A percentile compares a stretch with the other conserved stretches of the same genome.
Evolutionary conservation across 306 rosid genomes (phyloP).

Genomic region (Cucurbita ficifolia): DNA sequence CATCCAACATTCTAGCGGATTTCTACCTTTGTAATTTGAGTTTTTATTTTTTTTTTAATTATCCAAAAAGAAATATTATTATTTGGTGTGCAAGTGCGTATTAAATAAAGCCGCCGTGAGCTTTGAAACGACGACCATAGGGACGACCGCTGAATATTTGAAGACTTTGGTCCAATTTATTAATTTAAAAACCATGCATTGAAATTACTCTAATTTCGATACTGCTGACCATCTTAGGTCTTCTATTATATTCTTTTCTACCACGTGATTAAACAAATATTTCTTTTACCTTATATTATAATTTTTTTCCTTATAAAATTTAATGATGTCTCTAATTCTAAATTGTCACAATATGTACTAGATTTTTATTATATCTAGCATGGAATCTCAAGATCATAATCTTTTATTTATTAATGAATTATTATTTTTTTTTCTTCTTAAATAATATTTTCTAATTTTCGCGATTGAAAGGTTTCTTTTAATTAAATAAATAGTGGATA

Average conservation of each 20-base stretch:
- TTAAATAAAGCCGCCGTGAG: background rate
- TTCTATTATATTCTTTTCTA: background rate
- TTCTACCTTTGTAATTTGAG: too few species aligned
- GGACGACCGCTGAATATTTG: background rate
- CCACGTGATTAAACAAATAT: background rate
- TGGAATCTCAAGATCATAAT: background rate
- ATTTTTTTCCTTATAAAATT: background rate
- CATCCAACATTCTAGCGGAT: too few species aligned
- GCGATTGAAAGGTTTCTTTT: background rate
- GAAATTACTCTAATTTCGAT: background rate
- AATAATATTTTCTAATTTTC: background rate
- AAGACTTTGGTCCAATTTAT: background rate
- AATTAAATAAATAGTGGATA: background rate
- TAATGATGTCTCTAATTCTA: background rate
- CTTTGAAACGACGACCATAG: background rate
- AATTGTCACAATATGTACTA: background rate
- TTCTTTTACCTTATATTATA: background rate
- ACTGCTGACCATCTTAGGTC: background rate
- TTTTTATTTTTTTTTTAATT: too few species aligned
- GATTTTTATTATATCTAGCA: background rate
- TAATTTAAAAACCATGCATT: background rate
- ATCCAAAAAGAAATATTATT: background rate
- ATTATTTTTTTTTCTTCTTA: background rate
- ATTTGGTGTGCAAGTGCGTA: background rate
- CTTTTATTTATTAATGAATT: too few species aligned